Percentiles rank a stretch among this genome's conserved stretches.
Evolutionary conservation across 768 basidiomycete species (phyloP).

Genomic region (Rhodotorula graminis): DNA sequence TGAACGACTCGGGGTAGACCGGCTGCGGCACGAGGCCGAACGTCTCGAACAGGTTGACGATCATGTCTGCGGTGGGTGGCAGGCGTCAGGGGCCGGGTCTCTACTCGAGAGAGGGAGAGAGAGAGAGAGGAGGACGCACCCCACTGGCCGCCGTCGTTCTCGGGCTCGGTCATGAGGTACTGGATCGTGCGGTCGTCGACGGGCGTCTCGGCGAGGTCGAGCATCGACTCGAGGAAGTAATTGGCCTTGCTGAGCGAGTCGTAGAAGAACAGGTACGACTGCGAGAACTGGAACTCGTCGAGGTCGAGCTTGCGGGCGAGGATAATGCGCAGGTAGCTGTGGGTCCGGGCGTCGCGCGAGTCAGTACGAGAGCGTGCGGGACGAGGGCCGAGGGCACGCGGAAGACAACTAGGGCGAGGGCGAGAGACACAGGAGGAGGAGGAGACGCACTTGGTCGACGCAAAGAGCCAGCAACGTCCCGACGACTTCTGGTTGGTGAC

Average conservation of each 20-base stretch:
- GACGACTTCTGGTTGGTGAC: conserved; percentile 43
- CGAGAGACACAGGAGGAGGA: no score
- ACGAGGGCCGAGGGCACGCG: no score
- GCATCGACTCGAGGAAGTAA: conserved; percentile 56
- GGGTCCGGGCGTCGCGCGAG: not conserved
- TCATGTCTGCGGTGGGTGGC: conserved; percentile 78
- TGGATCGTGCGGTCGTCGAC: conserved; percentile 77
- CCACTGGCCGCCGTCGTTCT: conserved; percentile 63
- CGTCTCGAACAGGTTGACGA: conserved; percentile 61
- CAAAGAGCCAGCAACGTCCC: conserved; percentile 89
- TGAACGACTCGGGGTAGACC: conserved; percentile 57
- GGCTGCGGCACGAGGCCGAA: conserved; percentile 85
- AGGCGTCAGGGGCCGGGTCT: no score
- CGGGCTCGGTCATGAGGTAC: conserved; percentile 68
- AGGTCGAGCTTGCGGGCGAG: conserved; percentile 71
- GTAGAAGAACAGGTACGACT: conserved; percentile 70
- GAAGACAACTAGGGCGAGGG: not conserved
- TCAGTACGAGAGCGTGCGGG: no score
- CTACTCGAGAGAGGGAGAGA: no score
- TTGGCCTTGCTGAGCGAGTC: conserved; percentile 90
- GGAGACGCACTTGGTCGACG: conserved; percentile 64
- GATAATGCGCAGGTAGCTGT: conserved; percentile 58
- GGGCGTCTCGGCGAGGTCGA: conserved; percentile 71
- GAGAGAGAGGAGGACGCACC: not conserved
- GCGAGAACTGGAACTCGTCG: conserved; percentile 84